A percentile compares a stretch with the other conserved stretches of the same genome.
These are phyloP conservation scores for Tuber borchii DNA, from an alignment of 495 filamentous ascomycete genomes.

Conservation along the genomic window DNA sequence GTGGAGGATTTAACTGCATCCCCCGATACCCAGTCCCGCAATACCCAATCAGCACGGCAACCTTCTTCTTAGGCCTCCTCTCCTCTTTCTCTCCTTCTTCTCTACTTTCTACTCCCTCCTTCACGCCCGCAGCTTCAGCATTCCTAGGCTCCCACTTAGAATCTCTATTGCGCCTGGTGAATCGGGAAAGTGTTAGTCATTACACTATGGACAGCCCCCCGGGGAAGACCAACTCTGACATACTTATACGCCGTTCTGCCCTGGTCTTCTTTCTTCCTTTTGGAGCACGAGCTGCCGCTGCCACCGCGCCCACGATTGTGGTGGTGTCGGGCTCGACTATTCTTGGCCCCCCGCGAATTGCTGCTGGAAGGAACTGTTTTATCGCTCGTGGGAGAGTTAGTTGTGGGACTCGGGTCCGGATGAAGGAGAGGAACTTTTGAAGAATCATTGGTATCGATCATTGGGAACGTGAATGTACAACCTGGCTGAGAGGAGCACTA, in stretches of 20 bases:
- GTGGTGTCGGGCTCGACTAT: not conserved
- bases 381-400: not conserved
- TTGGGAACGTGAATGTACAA: not conserved
- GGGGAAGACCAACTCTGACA: slow-evolving; percentile 31
- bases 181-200: not conserved
- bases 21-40: slow-evolving; percentile 95
- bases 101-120: not conserved
- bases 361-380: not conserved
- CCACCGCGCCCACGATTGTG: not conserved
- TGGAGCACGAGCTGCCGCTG: slow-evolving; percentile 7
- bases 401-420: not conserved
- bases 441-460: not conserved
- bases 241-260: slow-evolving; percentile 33
- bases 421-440: not conserved
- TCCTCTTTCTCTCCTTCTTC: slow-evolving; percentile 51
- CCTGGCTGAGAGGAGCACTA: not conserved
- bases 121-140: slow-evolving; percentile 6
- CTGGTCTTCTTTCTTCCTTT: slow-evolving; percentile 23
- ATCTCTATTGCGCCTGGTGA: slow-evolving; percentile 18
- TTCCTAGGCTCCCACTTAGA: slow-evolving; percentile 19
- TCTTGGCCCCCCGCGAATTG: not conserved
- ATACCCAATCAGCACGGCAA: slow-evolving; percentile 89
- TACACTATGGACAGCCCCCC: not conserved
- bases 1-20: slow-evolving; percentile 72
- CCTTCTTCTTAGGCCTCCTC: slow-evolving; percentile 86